These are phyloP conservation scores for Cornus florida DNA, from an alignment of 148 eudicot genomes.

Conservation along the genomic window DNA sequence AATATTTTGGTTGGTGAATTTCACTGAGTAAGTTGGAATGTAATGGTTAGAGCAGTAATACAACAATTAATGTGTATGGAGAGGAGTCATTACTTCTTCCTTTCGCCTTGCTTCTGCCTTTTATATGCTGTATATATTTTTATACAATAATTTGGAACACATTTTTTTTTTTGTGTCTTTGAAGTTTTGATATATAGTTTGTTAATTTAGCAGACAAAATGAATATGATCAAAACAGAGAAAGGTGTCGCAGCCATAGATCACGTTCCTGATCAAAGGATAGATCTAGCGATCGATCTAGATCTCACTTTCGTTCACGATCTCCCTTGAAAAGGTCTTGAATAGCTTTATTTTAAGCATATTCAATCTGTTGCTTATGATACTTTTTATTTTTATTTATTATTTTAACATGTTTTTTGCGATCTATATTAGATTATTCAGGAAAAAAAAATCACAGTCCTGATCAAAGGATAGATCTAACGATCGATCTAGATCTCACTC, in stretches of 20 bases:
- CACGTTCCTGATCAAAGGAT: conserved; percentile 42
- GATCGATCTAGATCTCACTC: no score
- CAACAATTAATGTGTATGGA: no score
- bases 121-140: background rate
- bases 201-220: conserved; percentile 41
- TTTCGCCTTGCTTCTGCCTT: background rate
- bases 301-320: conserved; percentile 20
- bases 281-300: conserved; percentile 35
- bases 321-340: conserved; percentile 39
- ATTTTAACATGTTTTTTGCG: no score
- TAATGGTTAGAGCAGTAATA: no score
- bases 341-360: conserved; percentile 6
- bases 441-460: no score
- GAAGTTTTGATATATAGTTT: background rate
- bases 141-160: background rate
- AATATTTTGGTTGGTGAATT: no score
- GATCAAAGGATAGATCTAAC: no score
- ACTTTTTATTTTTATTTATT: background rate
- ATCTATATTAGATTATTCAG: no score
- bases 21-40: no score
- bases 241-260: conserved; percentile 57
- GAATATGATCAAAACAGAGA: conserved; percentile 50
- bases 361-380: background rate
- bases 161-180: background rate
- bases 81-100: background rate